Base-by-base conservation (phyloP, 352 stramenopile genomes). In the Plasmopara halstedii region DNA sequence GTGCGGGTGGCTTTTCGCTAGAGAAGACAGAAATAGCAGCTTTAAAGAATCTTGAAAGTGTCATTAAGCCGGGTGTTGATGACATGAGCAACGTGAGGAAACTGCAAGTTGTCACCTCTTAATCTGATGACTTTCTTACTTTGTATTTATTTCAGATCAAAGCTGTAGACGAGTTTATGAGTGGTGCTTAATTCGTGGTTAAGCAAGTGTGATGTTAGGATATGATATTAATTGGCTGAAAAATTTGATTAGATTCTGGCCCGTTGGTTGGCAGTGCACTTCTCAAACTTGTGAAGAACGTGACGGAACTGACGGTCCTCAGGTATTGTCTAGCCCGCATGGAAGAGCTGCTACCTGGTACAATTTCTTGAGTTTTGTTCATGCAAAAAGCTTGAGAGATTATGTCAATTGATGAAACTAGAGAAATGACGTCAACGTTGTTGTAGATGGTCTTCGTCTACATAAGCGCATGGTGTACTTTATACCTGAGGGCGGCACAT, bases 231-330 rank as follows among this genome's bases (percentile, higher is more conserved):
- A 29, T 29, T 10, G 3, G 11, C 3, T n/a, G n/a, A n/a, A 10
- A 11, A 10, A 6, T 29, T 29, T 29, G 25, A 4, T 29, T 35
- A 78, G 81, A 87, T 62, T 79, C 67, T 49, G 81, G 78, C 15
- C 61, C 53, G 58, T 57, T 68, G 40, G 60, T 94, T 29, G 79
- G 60, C 10, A 65, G 60, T 31, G 75, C 74, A 13, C 56, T 94
- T 48, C 61, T 94, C 31, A 94, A 94, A 58, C 50, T 94, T 26
- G 63, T 94, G 27, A 89, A 89, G 70, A 89, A 94, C 58, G 80
- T 94, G 53, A 94, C 82, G 6, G 82, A 94, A 44, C 78, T 80
- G 11, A 87, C 82, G 4, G 82, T 94, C 22, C 67, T 94, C 43
- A 87, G 87, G 42, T 94, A 94, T 58, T 82, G 79, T 44, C 68